These are phyloP conservation scores for Penicillium fimorum DNA, from an alignment of 495 filamentous ascomycete species.

Conservation along the genomic window DNA sequence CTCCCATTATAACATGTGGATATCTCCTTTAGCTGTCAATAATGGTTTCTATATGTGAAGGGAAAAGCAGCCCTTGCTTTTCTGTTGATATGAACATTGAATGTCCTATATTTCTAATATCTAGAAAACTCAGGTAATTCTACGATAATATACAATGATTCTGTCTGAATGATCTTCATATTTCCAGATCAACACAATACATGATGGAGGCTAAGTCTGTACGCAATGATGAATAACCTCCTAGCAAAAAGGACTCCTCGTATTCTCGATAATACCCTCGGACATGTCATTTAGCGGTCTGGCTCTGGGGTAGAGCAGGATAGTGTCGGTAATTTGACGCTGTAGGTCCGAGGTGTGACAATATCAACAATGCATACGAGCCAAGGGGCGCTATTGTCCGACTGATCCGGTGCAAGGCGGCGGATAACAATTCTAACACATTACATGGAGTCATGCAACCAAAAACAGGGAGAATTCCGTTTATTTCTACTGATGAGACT, in stretches of 20 bases:
- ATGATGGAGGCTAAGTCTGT: background rate
- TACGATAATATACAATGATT: background rate
- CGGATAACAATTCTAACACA: background rate
- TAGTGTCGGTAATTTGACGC: background rate
- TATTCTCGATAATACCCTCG: background rate
- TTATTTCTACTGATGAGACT: background rate
- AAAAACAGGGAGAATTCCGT: background rate
- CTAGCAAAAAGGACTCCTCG: background rate
- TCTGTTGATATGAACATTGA: constrained; percentile 7
- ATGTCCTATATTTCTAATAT: background rate
- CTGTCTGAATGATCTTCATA: background rate
- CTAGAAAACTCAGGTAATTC: background rate
- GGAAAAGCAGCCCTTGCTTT: background rate
- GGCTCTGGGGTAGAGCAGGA: background rate
- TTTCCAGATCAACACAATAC: background rate
- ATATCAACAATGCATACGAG: background rate
- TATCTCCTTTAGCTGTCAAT: constrained; percentile 9
- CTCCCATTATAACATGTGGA: constrained; percentile 4
- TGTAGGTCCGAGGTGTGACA: background rate
- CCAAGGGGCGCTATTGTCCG: background rate
- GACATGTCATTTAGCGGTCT: background rate
- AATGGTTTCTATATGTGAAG: constrained; percentile 7
- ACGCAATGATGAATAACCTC: background rate
- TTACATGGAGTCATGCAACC: background rate
- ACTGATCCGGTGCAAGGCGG: background rate